Evolutionary conservation across 2,329 filamentous ascomycete species (phyloP), one percentile per base, ranked within the genome.

Genomic region (Hymenoscyphus repandus): DNA sequence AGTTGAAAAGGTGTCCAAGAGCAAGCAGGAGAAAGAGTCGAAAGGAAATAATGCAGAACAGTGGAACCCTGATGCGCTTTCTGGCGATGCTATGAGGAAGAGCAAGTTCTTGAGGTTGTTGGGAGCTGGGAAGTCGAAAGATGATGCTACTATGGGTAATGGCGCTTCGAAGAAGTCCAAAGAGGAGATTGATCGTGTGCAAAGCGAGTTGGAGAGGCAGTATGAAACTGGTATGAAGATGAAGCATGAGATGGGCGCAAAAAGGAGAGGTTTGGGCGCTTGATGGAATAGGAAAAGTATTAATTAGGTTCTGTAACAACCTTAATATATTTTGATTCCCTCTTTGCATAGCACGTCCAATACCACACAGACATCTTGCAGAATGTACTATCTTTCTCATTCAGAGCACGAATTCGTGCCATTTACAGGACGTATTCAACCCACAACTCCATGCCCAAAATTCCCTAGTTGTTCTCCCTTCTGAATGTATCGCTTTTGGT

Each of bases 201-300:
- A 69, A 50, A 60, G 48, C 34, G 68, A 69, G 40, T 56, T 70
- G 31, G 67, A 69, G 54, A 60, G 58, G 43, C 68, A 70, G 46
- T 70, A 65, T 48, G 62, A 67, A 42, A 58, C 58, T n/a, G 66
- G 68, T 9, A 63, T 68, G 45, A 63, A 61, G 34, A 62, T 69
- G 63, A 70, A 68, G 59, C 60, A 68, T 54, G 67, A 68, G 54
- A 59, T 59, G 7, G 62, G 63, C 2, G 58, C 57, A n/a, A 69
- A 67, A 56, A 64, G 63, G 48, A 62, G 60, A 38, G 68, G 68
- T 2, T 54, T 70, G 20, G 68, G 68, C 41, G 66, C 67, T n/a
- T 68, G 53, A 55, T n/a, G 22, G 22, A 27, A 7, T 27, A 7
- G 22, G 22, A 27, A 27, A 27, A 4, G 22, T 4, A 4, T 27